Evolutionary conservation across 1,284 basidiomycete genomes (phyloP).

Genomic region (Ustilago tritici): DNA sequence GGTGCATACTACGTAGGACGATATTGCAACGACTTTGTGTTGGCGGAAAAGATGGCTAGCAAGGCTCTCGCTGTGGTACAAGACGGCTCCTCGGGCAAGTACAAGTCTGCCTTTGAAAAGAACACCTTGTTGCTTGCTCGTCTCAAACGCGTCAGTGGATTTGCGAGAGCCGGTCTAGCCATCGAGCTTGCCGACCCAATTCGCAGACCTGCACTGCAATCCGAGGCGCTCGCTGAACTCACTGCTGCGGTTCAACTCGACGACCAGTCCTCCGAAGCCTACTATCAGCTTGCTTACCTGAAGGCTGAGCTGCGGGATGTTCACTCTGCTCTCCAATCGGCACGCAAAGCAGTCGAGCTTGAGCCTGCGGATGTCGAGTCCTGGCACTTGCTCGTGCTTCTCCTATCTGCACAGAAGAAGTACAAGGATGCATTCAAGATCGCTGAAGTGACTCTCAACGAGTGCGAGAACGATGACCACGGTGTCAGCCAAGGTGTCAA

Average conservation of each 20-base stretch:
- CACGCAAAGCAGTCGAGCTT: constrained; percentile 80
- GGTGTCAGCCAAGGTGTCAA: constrained; percentile 70
- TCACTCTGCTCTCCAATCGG: constrained; percentile 77
- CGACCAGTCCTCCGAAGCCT: constrained; percentile 75
- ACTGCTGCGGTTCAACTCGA: constrained; percentile 74
- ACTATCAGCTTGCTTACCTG: constrained; percentile 72
- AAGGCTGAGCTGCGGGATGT: constrained; percentile 80
- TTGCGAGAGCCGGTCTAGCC: constrained; percentile 47
- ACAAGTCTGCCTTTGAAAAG: constrained; percentile 29
- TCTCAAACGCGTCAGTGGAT: constrained; percentile 50
- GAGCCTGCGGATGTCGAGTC: constrained; percentile 80
- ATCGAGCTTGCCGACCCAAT: constrained; percentile 42
- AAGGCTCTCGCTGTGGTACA: constrained; percentile 51
- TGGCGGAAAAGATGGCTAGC: constrained; percentile 52
- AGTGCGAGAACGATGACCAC: constrained; percentile 63
- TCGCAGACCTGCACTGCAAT: constrained; percentile 34
- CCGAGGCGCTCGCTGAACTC: constrained; percentile 71
- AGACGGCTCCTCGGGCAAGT: constrained; percentile 23
- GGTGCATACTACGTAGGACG: constrained; percentile 54
- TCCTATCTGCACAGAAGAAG: constrained; percentile 83
- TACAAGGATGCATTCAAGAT: constrained; percentile 84
- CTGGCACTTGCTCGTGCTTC: constrained; percentile 90
- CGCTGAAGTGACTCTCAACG: constrained; percentile 75
- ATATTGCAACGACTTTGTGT: constrained; percentile 47
- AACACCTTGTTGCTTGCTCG: constrained; percentile 39